phyloP scores from a whole-genome alignment of 225 moss, liverwort and hornwort species.

The Neckera pumila region DNA sequence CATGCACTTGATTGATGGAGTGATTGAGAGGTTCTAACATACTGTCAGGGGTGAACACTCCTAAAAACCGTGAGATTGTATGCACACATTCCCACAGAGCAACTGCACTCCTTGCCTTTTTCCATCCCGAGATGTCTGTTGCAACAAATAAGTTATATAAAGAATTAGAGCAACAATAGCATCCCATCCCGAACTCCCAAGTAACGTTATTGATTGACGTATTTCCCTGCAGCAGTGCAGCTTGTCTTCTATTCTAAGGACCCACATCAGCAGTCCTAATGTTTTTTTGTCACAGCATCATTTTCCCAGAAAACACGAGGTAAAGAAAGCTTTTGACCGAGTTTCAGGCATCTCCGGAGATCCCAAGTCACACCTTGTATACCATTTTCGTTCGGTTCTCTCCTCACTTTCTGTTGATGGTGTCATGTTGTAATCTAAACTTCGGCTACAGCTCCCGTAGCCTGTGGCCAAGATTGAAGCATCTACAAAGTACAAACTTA shows the following conservation, averaged over 20 bases:
- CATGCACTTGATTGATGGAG: background rate
- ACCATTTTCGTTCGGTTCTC: background rate
- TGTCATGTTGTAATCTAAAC: background rate
- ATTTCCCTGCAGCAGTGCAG: background rate
- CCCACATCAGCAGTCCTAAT: background rate
- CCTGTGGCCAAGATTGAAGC: background rate
- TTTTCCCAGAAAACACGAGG: background rate
- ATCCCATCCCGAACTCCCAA: background rate
- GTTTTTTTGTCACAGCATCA: slow-evolving; percentile 2
- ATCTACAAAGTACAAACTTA: background rate
- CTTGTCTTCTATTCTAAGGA: background rate
- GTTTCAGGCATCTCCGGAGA: background rate
- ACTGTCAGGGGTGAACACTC: background rate
- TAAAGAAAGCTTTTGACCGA: background rate
- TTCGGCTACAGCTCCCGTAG: background rate
- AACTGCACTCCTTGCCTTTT: background rate
- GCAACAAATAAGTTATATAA: background rate
- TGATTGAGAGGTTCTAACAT: background rate
- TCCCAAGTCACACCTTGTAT: background rate
- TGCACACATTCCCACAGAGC: background rate
- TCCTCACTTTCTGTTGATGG: background rate
- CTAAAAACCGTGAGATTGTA: background rate
- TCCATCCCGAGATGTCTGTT: background rate
- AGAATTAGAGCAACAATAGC: background rate
- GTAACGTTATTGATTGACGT: background rate